These are phyloP conservation scores for Coniochaeta hoffmannii DNA, from an alignment of 2,329 filamentous ascomycete species.

Conservation along the genomic window DNA sequence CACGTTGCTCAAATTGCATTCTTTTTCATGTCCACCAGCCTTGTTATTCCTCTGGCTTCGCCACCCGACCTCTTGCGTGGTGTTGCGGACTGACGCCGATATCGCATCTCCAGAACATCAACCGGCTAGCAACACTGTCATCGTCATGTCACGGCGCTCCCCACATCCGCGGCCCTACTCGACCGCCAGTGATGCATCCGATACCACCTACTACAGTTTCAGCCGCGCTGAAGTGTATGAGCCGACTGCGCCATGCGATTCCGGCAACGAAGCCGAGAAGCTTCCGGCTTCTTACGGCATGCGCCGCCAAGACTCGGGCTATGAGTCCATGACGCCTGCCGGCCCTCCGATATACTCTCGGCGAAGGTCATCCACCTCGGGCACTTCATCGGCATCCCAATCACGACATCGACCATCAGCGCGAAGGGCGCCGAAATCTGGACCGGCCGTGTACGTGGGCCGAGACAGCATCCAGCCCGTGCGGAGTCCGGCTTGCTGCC, in stretches of 20 bases:
- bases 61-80: background rate
- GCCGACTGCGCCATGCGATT: constrained; percentile 20
- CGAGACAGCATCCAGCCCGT: constrained; percentile 5
- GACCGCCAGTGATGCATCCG: constrained; percentile 35
- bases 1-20: background rate
- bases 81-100: background rate
- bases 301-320: constrained; percentile 51
- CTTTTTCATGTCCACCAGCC: background rate
- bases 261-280: constrained; percentile 7
- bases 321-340: constrained; percentile 41
- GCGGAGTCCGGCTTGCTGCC: background rate
- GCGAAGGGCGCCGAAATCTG: constrained; percentile 1
- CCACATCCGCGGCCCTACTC: constrained; percentile 15
- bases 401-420: constrained; percentile 5
- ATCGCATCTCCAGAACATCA: background rate
- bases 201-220: constrained; percentile 48
- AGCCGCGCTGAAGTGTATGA: constrained; percentile 41
- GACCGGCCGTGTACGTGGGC: constrained; percentile 4
- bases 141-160: background rate
- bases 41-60: background rate
- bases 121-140: background rate
- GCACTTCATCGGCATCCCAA: constrained; percentile 5
- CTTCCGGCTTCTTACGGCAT: constrained; percentile 32
- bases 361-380: constrained; percentile 29
- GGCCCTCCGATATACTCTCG: constrained; percentile 25